A percentile compares a stretch with the other conserved stretches of the same genome.
phyloP scores from a whole-genome alignment of 208 protist species.

The Leishmania tarentolae region DNA sequence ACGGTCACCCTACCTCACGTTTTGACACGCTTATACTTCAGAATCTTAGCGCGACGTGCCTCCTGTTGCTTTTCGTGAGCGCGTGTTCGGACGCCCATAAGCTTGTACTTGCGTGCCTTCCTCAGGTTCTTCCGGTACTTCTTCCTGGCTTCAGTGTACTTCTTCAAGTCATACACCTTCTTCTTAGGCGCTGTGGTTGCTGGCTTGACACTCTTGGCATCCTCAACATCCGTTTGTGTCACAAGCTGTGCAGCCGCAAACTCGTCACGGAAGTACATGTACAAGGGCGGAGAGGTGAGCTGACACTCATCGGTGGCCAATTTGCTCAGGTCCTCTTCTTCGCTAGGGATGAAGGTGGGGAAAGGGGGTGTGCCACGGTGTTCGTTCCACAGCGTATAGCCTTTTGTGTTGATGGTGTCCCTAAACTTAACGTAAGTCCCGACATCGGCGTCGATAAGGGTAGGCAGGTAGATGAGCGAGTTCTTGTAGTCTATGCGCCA shows the following conservation, averaged over 20 bases:
- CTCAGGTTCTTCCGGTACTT: conserved; percentile 88
- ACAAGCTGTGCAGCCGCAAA: conserved; percentile 82
- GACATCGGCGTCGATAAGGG: conserved; percentile 85
- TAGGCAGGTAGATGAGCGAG: conserved; percentile 90
- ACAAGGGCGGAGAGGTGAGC: conserved; percentile 85
- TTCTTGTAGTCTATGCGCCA: conserved; percentile 96
- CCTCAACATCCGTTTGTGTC: conserved; percentile 89
- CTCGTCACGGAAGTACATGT: conserved; percentile 92
- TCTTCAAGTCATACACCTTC: conserved; percentile 93
- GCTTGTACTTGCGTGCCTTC: conserved; percentile 86
- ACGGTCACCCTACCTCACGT: conserved; percentile 33
- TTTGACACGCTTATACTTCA: conserved; percentile 89
- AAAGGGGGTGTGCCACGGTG: conserved; percentile 89
- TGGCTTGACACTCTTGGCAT: conserved; percentile 89
- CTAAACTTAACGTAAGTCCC: conserved; percentile 92
- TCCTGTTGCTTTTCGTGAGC: conserved; percentile 92
- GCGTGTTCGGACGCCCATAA: conserved; percentile 83
- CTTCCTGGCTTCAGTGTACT: conserved; percentile 85
- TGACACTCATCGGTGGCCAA: conserved; percentile 92
- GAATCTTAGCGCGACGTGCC: conserved; percentile 85
- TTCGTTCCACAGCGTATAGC: conserved; percentile 91
- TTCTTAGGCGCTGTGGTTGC: conserved; percentile 75
- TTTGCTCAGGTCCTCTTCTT: conserved; percentile 85
- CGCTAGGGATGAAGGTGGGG: conserved; percentile 87
- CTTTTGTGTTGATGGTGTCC: conserved; percentile 93